Evolutionary conservation across 2,329 filamentous ascomycete species (phyloP).

Genomic region (Basipetospora chlamydospora): DNA sequence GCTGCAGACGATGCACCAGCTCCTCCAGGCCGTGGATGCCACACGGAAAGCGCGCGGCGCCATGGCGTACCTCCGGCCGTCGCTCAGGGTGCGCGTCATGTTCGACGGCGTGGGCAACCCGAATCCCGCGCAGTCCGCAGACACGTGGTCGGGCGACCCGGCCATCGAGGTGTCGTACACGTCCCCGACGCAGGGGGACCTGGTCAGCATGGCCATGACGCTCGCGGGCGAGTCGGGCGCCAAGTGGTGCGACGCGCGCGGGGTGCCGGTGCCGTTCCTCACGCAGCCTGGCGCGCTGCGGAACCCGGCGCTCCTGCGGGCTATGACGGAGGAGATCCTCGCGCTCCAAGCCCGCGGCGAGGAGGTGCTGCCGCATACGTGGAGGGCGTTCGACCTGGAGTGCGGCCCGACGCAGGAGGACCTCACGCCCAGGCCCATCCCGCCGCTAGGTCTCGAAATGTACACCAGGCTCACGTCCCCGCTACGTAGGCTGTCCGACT

Average conservation of each 20-base stretch:
- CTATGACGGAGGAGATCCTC: conserved; percentile 16
- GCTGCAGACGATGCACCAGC: conserved; percentile 29
- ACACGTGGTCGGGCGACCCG: conserved; percentile 29
- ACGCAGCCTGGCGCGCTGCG: conserved; percentile 19
- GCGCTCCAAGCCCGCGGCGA: conserved; percentile 14
- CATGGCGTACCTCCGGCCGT: conserved; percentile 30
- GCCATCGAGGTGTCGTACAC: conserved; percentile 25
- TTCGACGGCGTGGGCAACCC: conserved; percentile 18
- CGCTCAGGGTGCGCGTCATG: conserved; percentile 27
- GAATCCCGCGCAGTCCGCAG: conserved; percentile 5
- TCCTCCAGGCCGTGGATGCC: conserved; percentile 30
- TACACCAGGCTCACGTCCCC: conserved; percentile 52
- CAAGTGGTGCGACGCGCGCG: conserved; percentile 41
- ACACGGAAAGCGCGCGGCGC: conserved; percentile 31
- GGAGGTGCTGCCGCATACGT: conserved; percentile 14
- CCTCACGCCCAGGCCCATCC: conserved; percentile 37
- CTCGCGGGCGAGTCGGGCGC: conserved; percentile 48
- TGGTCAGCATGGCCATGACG: conserved; percentile 36
- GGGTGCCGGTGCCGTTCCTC: conserved; percentile 45
- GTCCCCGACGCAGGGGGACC: conserved; percentile 16
- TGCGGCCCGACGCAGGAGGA: conserved; percentile 38
- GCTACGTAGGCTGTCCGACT: conserved; percentile 48
- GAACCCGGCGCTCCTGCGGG: conserved; percentile 1
- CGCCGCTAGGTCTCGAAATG: conserved; percentile 41
- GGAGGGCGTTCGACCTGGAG: conserved; percentile 18